Base-by-base conservation (phyloP, 495 filamentous ascomycete species). In the Penicillium silybi region DNA sequence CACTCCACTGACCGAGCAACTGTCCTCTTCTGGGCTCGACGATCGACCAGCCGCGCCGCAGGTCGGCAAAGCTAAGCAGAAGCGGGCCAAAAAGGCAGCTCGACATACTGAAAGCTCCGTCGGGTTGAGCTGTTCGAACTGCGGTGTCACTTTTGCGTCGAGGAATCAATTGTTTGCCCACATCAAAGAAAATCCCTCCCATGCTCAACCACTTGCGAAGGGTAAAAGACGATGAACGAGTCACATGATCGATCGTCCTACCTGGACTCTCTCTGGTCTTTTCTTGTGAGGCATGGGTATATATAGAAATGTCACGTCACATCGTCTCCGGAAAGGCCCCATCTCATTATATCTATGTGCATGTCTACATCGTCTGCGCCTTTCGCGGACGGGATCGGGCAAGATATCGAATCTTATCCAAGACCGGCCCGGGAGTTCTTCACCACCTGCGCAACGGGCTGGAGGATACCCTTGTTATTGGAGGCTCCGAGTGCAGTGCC, bases 61-160 rank as follows among this genome's bases (percentile, higher is more conserved):
- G 57, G 35, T 88, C 2, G 92, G 93, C 20, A 96, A 92, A 66
- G 93, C 93, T 8, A 96, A 92, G 64, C 80, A 87, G 52, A 96
- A 89, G 64, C 80, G 88, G 39, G 86, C 88, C 37, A 96, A 90
- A 67, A 89, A 83, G 60, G 86, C 86, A 16, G 86, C 87, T 23
- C 79, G 82, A 29, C 69, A 80, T 48, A 76, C 80, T 17, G 61
- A 52, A 45, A 53, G 65, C 23, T n/a, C 59, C 44, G 39, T 50
- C 17, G 53, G 79, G 59, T 71, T 78, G 44, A 75, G 65, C 41
- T 96, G 90, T 63, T 66, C 71, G 2, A 64, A 67, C 4, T 95
- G 90, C 65, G 70, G 79, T 37, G 72, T 72, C 13, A 63, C 53
- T 0, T 93, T 92, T 57, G 51, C 80, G 1, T 86, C 85, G 5